These are phyloP conservation scores for Gnetum montanum DNA, from an alignment of 75 land plant genomes.

Conservation along the genomic window DNA sequence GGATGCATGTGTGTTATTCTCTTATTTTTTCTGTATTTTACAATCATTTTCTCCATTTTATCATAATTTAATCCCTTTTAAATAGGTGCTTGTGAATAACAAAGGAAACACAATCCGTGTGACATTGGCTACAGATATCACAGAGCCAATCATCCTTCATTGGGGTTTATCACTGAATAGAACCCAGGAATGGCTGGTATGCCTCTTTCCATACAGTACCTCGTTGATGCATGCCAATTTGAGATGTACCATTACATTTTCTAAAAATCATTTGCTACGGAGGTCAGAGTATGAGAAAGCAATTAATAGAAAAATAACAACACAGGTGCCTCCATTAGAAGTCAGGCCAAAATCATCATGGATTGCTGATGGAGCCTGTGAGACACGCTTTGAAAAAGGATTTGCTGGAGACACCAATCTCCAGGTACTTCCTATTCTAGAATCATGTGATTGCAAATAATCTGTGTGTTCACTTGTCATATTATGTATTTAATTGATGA, in stretches of 20 bases:
- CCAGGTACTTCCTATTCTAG: slow-evolving; percentile 29
- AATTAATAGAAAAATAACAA: neutral
- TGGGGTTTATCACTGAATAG: slow-evolving; percentile 48
- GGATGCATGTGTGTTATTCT: neutral
- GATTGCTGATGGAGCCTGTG: slow-evolving; percentile 31
- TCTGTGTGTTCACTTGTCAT: neutral
- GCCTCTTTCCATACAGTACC: neutral
- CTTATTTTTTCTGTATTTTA: neutral
- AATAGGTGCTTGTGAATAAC: too few species aligned
- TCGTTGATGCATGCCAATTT: neutral
- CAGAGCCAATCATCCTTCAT: slow-evolving; percentile 38
- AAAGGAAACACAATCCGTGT: slow-evolving; percentile 17
- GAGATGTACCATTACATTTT: neutral
- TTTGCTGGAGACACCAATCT: slow-evolving; percentile 33
- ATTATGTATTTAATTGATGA: neutral
- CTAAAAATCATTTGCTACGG: slow-evolving; percentile 2
- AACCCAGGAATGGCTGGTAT: slow-evolving; percentile 48
- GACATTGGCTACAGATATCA: slow-evolving; percentile 27
- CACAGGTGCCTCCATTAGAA: slow-evolving; percentile 42
- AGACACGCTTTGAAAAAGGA: slow-evolving; percentile 34
- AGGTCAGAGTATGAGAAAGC: neutral
- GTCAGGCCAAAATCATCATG: slow-evolving; percentile 30
- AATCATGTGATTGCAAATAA: too few species aligned
- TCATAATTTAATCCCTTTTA: slow-evolving; percentile 16
- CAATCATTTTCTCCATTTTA: neutral